Conservation (phyloP, 306 rosid genomes). For the Dalbergia cochinchinensis region DNA sequence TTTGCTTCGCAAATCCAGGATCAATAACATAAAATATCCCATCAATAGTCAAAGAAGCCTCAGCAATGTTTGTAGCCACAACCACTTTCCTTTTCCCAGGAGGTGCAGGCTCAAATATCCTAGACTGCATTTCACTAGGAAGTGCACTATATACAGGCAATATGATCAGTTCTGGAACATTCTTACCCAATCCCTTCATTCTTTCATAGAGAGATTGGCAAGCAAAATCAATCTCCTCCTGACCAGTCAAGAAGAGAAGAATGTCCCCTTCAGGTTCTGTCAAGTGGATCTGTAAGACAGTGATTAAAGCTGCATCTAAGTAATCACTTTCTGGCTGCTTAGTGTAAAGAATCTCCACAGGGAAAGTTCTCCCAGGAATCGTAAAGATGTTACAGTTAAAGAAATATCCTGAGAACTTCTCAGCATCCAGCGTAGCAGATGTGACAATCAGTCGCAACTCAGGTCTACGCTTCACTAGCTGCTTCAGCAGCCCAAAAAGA, state of each 20-base stretch:
- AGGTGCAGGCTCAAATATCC: conserved; percentile 90
- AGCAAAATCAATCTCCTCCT: conserved; percentile 92
- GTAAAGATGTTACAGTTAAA: conserved; percentile 79
- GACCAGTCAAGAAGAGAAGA: conserved; percentile 94
- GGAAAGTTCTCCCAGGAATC: conserved; percentile 90
- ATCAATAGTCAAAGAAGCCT: conserved; percentile 90
- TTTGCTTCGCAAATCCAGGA: conserved; percentile 92
- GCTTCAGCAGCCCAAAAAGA: conserved; percentile 85
- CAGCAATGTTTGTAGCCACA: conserved; percentile 94
- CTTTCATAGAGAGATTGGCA: conserved; percentile 88
- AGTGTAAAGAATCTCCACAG: conserved; percentile 82
- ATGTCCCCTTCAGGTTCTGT: conserved; percentile 92
- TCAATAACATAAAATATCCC: conserved; percentile 86
- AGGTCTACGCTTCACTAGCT: conserved; percentile 78
- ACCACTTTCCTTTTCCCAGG: conserved; percentile 92
- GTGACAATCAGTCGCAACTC: conserved; percentile 84
- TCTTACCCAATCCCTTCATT: conserved; percentile 82
- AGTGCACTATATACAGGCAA: conserved; percentile 88
- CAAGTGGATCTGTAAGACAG: conserved; percentile 86
- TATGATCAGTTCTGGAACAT: conserved; percentile 80
- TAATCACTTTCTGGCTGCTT: conserved; percentile 90
- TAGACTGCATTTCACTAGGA: conserved; percentile 87
- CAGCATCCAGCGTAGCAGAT: conserved; percentile 92
- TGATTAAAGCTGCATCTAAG: conserved; percentile 77
- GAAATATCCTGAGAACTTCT: conserved; percentile 88